Conservation (phyloP, 345 rosid species). For the Dimocarpus longan region DNA sequence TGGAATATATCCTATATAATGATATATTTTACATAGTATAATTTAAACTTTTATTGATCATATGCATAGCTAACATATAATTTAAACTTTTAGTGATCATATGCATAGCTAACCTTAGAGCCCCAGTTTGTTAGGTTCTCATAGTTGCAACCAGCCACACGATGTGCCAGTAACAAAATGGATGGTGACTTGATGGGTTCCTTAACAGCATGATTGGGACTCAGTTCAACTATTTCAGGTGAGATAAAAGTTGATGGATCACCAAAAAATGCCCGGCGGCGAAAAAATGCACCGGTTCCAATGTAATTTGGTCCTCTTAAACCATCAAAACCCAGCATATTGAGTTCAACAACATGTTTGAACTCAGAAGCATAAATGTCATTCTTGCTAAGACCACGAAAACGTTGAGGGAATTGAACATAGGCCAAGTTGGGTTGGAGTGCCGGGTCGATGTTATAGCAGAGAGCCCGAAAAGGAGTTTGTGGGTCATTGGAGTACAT, state of each 20-base stretch:
- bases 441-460: constrained; percentile 54
- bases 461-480: constrained; percentile 48
- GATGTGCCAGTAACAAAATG: constrained; percentile 44
- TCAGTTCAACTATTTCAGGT: constrained; percentile 42
- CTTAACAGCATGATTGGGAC: constrained; percentile 23
- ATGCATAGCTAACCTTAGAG: constrained; percentile 37
- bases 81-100: no score
- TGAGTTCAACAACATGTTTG: constrained; percentile 41
- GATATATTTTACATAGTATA: no score
- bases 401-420: constrained; percentile 77
- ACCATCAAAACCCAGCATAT: constrained; percentile 55
- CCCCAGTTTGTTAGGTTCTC: constrained; percentile 71
- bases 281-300: constrained; percentile 72
- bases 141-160: constrained; percentile 53
- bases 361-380: constrained; percentile 57
- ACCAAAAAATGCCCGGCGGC: constrained; percentile 58
- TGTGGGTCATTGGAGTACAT: constrained; percentile 72
- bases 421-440: constrained; percentile 25
- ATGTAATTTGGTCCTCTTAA: constrained; percentile 44
- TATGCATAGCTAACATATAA: constrained; percentile 27
- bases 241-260: constrained; percentile 28
- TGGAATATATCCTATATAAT: no score
- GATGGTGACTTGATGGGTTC: constrained; percentile 32
- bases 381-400: constrained; percentile 45
- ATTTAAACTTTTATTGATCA: no score